These are phyloP conservation scores for Annulohypoxylon truncatum DNA, from an alignment of 2,329 filamentous ascomycete species.

Conservation along the genomic window DNA sequence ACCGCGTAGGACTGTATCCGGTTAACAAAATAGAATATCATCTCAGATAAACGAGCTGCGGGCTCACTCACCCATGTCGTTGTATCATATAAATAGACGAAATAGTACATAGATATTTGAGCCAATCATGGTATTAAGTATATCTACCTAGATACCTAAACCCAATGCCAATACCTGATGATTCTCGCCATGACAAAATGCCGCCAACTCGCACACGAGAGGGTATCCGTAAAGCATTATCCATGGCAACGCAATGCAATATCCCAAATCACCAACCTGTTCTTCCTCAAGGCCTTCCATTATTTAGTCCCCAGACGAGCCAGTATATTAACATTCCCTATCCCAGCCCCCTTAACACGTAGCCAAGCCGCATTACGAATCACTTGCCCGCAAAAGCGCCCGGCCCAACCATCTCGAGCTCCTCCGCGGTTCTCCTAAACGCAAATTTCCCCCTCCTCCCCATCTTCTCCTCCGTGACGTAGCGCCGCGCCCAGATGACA, in stretches of 20 bases:
- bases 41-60: neutral
- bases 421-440: neutral
- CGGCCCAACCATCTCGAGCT: conserved; percentile 4
- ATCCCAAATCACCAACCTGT: neutral
- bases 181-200: neutral
- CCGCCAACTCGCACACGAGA: neutral
- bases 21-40: neutral
- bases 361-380: neutral
- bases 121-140: neutral
- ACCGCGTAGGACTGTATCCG: neutral
- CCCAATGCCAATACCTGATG: neutral
- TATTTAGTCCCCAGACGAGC: neutral
- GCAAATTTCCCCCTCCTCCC: conserved; percentile 45
- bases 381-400: conserved; percentile 8
- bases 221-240: conserved; percentile 2
- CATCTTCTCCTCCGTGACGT: conserved; percentile 51
- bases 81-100: neutral
- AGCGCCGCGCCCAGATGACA: conserved; percentile 56
- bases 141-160: neutral
- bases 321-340: neutral
- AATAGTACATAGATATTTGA: conserved; percentile 1
- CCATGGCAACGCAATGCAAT: neutral
- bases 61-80: neutral
- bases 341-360: no score
- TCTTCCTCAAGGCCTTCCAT: neutral